These are phyloP conservation scores for Verbena officinalis DNA, from an alignment of 257 asterid genomes.

Conservation along the genomic window DNA sequence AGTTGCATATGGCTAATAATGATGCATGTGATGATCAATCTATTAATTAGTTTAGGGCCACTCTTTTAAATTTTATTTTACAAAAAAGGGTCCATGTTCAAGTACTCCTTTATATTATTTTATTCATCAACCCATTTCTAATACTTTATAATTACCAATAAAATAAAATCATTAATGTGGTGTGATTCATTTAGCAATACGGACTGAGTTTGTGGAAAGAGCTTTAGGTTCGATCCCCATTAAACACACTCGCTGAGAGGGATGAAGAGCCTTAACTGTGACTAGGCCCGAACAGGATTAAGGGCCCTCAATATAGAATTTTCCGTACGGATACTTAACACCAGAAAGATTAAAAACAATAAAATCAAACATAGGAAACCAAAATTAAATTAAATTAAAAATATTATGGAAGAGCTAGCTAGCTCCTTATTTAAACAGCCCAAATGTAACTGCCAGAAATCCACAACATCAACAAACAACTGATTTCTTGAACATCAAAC, in stretches of 20 bases:
- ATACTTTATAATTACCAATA: neutral
- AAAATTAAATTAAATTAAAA: neutral
- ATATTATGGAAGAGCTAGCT: neutral
- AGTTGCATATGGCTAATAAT: constrained; percentile 49
- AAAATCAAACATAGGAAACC: too few relatives aligned
- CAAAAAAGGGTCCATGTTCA: constrained; percentile 40
- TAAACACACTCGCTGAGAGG: too few relatives aligned
- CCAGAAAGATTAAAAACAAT: too few relatives aligned
- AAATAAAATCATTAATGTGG: neutral
- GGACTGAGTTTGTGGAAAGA: too few relatives aligned
- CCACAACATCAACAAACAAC: constrained; percentile 20
- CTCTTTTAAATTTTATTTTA: constrained; percentile 14
- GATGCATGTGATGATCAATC: constrained; percentile 54
- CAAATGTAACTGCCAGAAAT: constrained; percentile 22
- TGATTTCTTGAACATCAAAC: neutral
- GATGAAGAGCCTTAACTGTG: too few relatives aligned
- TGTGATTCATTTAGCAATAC: too few relatives aligned
- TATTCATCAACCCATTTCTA: constrained; percentile 27
- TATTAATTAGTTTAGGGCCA: constrained; percentile 25
- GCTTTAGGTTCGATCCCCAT: too few relatives aligned
- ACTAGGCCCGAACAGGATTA: too few relatives aligned
- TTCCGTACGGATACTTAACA: too few relatives aligned
- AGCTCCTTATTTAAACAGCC: constrained; percentile 51
- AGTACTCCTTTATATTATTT: constrained; percentile 25
- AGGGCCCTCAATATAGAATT: too few relatives aligned